Conservation (phyloP, 2,329 filamentous ascomycete species). For the Alternaria angustiovoidea region DNA sequence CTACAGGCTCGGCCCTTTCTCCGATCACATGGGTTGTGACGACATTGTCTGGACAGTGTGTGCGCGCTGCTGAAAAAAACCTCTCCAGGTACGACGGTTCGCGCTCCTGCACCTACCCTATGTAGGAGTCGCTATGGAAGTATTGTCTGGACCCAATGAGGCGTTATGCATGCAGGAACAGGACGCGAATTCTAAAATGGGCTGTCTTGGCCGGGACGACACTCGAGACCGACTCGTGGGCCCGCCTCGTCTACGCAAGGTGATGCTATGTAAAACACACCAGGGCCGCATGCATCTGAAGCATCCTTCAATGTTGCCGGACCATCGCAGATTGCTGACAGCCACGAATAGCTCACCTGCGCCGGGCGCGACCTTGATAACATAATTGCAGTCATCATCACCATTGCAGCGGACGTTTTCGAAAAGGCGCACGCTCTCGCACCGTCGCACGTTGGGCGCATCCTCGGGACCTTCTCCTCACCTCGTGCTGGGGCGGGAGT, state of each 20-base stretch:
- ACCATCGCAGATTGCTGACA: slow-evolving; percentile 19
- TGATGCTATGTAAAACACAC: slow-evolving; percentile 28
- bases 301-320: slow-evolving; percentile 13
- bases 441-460: slow-evolving; percentile 9
- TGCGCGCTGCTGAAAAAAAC: neutral
- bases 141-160: slow-evolving; percentile 19
- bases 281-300: slow-evolving; percentile 24
- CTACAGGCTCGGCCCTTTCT: slow-evolving; percentile 2
- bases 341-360: slow-evolving; percentile 8
- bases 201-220: slow-evolving; percentile 23
- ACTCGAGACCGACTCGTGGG: slow-evolving; percentile 28
- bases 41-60: neutral
- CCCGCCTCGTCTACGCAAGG: slow-evolving; percentile 22
- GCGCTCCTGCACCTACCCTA: neutral
- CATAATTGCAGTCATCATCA: slow-evolving; percentile 1
- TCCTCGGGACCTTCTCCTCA: slow-evolving; percentile 19
- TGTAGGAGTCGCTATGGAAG: slow-evolving; percentile 13
- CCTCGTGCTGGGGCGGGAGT: slow-evolving; percentile 39
- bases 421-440: neutral
- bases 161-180: slow-evolving; percentile 30
- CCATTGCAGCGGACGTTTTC: neutral
- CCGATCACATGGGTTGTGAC: neutral
- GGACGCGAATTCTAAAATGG: slow-evolving; percentile 23
- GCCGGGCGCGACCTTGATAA: neutral
- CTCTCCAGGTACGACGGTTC: neutral